phyloP scores from a whole-genome alignment of 495 filamentous ascomycete genomes.

The Penicillium verhagenii region DNA sequence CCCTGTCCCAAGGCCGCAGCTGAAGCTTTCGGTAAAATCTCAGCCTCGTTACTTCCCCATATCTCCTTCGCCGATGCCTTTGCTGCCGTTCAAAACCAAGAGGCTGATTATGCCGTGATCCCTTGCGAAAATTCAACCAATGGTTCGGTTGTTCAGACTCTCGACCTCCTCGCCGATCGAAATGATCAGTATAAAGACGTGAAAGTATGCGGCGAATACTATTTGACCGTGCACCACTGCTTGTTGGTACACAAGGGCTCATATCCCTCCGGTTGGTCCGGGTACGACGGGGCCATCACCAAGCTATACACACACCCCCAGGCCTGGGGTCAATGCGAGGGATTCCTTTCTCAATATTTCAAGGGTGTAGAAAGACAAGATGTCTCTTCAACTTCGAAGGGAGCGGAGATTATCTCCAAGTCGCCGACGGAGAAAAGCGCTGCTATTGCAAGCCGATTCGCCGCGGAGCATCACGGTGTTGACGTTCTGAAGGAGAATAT shows the following conservation, averaged over 20 bases:
- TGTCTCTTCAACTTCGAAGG: slow-evolving; percentile 80
- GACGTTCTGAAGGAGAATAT: slow-evolving; percentile 70
- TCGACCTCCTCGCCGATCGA: slow-evolving; percentile 84
- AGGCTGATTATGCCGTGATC: slow-evolving; percentile 71
- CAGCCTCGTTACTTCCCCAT: slow-evolving; percentile 56
- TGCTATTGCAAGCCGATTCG: slow-evolving; percentile 73
- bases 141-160: slow-evolving; percentile 81
- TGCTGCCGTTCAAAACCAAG: slow-evolving; percentile 64
- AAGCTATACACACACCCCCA: slow-evolving; percentile 88
- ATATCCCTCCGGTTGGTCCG: slow-evolving; percentile 23
- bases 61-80: slow-evolving; percentile 72
- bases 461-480: slow-evolving; percentile 65
- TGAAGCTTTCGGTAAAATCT: slow-evolving; percentile 52
- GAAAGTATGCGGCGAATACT: slow-evolving; percentile 74
- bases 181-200: slow-evolving; percentile 58
- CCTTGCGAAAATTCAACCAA: slow-evolving; percentile 97
- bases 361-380: slow-evolving; percentile 75
- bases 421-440: slow-evolving; percentile 59
- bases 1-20: slow-evolving; percentile 59
- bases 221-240: slow-evolving; percentile 82
- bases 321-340: slow-evolving; percentile 88
- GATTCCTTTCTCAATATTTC: slow-evolving; percentile 65
- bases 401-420: slow-evolving; percentile 69
- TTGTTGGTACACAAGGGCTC: slow-evolving; percentile 57
- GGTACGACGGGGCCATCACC: slow-evolving; percentile 35